Base-by-base conservation (phyloP, 2,329 filamentous ascomycete genomes). In the Talaromyces sp. region DNA sequence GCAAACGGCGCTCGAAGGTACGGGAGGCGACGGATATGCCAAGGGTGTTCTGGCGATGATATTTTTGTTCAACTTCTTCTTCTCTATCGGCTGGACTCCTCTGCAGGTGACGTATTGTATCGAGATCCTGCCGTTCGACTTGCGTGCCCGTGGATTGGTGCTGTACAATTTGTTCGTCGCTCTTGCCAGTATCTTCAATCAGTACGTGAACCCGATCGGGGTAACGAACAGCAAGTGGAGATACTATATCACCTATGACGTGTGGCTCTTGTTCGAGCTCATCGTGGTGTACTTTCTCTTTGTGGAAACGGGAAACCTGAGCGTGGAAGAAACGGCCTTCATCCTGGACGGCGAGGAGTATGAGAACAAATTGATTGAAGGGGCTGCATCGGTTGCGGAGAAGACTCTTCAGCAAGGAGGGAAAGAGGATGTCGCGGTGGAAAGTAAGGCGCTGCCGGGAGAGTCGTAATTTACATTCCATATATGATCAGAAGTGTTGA, bases 291-390 rank as follows among this genome's bases (percentile, higher is more conserved):
- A 69, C 62, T 70, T 72, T 58, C 63, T 69, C 69, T 63, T 69
- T 72, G 54, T 77, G 3, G 76, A 79, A 68, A 78, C 75, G 5
- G 63, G 77, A 69, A 67, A 76, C 61, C 54, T 68, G 31, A 77
- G 74, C 65, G 65, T 79, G 36, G 75, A 78, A 67, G 70, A 73
- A 27, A 68, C 68, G 40, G 65, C 65, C 10, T 15, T 34, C 3
- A 59, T 68, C 3, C 63, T 69, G 19, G 68, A 69, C 40, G 68
- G 67, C 8, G 6, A 66, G 64, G 43, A 67, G 31, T 58, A 58
- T 5, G 54, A 58, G 54, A 62, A 49, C 27, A 38, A 54, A 29
- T 8, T 58, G 54, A 58, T 58, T 58, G 31, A 36, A 27, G 54
- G 36, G 1, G 54, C 54, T 19, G 13, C 31, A n/a, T 38, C 54